These are phyloP conservation scores for Phytophthora rubi DNA, from an alignment of 352 stramenopile genomes.

Conservation along the genomic window DNA sequence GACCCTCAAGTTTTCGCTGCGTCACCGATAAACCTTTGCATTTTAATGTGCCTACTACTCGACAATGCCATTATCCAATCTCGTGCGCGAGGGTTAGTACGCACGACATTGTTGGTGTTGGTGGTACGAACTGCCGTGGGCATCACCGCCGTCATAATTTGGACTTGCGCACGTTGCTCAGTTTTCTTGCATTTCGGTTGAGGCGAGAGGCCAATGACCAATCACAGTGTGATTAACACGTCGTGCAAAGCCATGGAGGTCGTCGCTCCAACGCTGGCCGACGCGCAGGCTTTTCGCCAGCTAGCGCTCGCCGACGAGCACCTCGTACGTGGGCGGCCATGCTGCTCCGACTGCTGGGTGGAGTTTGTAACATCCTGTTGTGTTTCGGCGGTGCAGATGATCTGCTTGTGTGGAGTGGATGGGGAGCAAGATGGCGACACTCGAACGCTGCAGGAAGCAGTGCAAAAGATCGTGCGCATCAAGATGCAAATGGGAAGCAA, in stretches of 20 bases:
- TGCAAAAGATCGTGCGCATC: slow-evolving; percentile 54
- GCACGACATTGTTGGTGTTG: slow-evolving; percentile 8
- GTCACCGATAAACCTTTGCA: too few relatives aligned
- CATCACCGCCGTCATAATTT: slow-evolving; percentile 7
- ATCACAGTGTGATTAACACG: not conserved
- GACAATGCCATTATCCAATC: too few relatives aligned
- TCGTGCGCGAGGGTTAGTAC: too few relatives aligned
- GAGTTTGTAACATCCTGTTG: not conserved
- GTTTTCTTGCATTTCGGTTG: not conserved
- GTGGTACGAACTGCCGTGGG: slow-evolving; percentile 2
- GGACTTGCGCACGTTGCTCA: slow-evolving; percentile 16
- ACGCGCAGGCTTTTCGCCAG: slow-evolving; percentile 31
- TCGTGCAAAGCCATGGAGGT: slow-evolving; percentile 29
- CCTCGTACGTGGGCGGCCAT: slow-evolving; percentile 35
- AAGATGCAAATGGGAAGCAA: slow-evolving; percentile 59
- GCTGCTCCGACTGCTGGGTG: slow-evolving; percentile 3
- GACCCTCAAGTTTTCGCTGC: too few relatives aligned
- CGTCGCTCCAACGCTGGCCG: slow-evolving; percentile 18
- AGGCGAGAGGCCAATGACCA: slow-evolving; percentile 10
- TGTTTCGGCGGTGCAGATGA: slow-evolving; percentile 37
- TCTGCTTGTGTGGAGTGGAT: slow-evolving; percentile 52
- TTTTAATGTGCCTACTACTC: too few relatives aligned
- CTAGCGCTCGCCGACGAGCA: slow-evolving; percentile 49
- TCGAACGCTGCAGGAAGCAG: slow-evolving; percentile 34
- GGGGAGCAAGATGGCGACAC: slow-evolving; percentile 28